Evolutionary conservation across 495 filamentous ascomycete genomes (phyloP), one percentile per base, ranked within the genome.

Genomic region (Daldinia caldariorum): DNA sequence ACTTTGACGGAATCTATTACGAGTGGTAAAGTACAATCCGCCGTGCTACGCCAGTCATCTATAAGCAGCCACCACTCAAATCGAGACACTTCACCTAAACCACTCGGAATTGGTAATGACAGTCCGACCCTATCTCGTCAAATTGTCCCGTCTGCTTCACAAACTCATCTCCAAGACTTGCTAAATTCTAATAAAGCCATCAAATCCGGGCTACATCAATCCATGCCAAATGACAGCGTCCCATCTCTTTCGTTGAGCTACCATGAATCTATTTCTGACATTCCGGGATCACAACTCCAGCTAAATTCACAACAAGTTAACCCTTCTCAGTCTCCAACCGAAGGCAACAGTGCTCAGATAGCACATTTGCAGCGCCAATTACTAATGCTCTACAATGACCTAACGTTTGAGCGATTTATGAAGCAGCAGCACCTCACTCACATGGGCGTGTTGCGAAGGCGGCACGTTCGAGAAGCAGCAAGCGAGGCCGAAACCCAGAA

Each of bases 401-500:
- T 93, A 39, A 90, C 90, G 69, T 92, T 91, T 62, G 91, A 93
- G 76, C 81, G 89, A 20, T 93, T 91, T 73, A 83, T 92, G 60
- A 92, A 91, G 71, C 86, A 90, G 61, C 90, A 93, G 71, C 89
- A 93, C 75, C 83, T 91, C 60, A 84, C 86, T 3, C 90, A 92
- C 68, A 92, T 93, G 73, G 90, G 90, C 4, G 89, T 89, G 69
- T 77, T 92, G 16, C 87, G 89, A 61, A 82, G 89, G 31, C 85
- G 87, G 58, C 87, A 92, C 61, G 86, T 93, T 39, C 82, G 84
- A 63, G 88, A 92, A 67, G 88, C 89, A 12, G 87, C 90, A 0
- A 86, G 84, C 1, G 91, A 92, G 76, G 89, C 91, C 13, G 90
- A 93, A 72, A 92, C 88, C 29, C 89, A 92, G 72, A 91, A 91